Evolutionary conservation across 331 rosid genomes (phyloP), one percentile per base, ranked within the genome.

Genomic region (Cydonia oblonga): DNA sequence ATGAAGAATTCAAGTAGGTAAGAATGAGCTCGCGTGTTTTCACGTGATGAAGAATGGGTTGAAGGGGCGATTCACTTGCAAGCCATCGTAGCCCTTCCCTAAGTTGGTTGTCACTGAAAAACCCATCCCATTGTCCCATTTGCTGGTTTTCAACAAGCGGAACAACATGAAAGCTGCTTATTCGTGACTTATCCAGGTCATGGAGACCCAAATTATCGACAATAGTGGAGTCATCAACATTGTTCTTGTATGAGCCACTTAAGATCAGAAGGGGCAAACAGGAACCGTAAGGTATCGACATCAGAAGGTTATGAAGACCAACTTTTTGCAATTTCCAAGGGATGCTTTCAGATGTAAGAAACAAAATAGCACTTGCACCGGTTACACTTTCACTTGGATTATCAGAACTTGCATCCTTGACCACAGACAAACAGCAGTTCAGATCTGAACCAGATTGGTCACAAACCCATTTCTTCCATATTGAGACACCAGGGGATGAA

Each of bases 21-120:
- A 79, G 84, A 82, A 91, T 74, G 72, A 84, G 89, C 64, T 91
- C 96, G 25, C 76, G 90, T 52, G 81, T 73, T 79, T 75, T 85
- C 73, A 91, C 86, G 25, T 58, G 12, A 46, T 63, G 81, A 60
- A 83, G 79, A 54, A 71, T 78, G 38, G 90, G 96, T 69, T 88
- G 99, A 67, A 51, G 78, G 64, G 96, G 90, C 33, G 96, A 89
- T 83, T 95, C 89, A 63, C 86, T 76, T 51, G 96, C 99, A 69
- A 95, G 88, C 99, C 99, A 95, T 57, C 78, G 78, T 49, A 95
- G 85, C 28, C 97, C 99, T 71, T 88, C 96, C 80, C 88, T 86
- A 20, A 95, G 82, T 40, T 44, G 88, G 26, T 53, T 35, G 81
- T 91, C 93, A 46, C 97, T 89, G 75, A 85, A 90, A 85, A 95